phyloP scores from a whole-genome alignment of 352 stramenopile species.

The Phytophthora pistaciae region DNA sequence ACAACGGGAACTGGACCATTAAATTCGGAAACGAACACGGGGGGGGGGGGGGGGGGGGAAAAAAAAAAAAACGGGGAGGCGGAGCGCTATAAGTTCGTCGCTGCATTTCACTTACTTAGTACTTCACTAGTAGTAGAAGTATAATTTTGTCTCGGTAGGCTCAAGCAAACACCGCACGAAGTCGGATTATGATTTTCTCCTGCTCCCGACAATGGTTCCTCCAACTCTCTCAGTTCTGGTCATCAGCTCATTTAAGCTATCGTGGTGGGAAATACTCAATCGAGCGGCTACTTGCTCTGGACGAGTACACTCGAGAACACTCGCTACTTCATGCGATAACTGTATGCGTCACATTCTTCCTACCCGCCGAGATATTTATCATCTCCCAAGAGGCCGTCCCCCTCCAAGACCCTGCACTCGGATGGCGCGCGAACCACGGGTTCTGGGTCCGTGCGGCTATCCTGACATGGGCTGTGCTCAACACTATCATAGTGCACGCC shows the following conservation, averaged over 20 bases:
- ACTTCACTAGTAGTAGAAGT: no score
- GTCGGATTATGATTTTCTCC: neutral
- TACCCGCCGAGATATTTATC: constrained; percentile 22
- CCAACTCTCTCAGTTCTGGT: constrained; percentile 11
- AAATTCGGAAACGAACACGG: no score
- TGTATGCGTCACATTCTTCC: constrained; percentile 29
- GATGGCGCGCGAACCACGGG: constrained; percentile 25
- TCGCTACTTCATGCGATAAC: constrained; percentile 17
- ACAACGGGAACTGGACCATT: no score
- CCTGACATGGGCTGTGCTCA: constrained; percentile 18
- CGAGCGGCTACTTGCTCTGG: constrained; percentile 37
- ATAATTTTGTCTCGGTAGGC: no score
- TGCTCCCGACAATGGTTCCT: constrained; percentile 1
- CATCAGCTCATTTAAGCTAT: constrained; percentile 24
- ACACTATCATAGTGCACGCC: constrained; percentile 19
- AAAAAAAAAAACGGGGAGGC: no score
- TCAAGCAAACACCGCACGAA: no score
- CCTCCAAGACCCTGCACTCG: constrained; percentile 31
- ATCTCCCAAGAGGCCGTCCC: constrained; percentile 39
- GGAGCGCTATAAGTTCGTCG: no score
- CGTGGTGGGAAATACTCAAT: constrained; percentile 40
- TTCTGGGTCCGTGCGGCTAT: constrained; percentile 38
- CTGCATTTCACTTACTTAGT: no score
- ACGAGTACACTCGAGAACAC: constrained; percentile 32
- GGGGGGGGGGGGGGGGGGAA: no score